Evolutionary conservation across 257 asterid species (phyloP), one percentile per base, ranked within the genome.

Genomic region (Solanum chiquidenum): DNA sequence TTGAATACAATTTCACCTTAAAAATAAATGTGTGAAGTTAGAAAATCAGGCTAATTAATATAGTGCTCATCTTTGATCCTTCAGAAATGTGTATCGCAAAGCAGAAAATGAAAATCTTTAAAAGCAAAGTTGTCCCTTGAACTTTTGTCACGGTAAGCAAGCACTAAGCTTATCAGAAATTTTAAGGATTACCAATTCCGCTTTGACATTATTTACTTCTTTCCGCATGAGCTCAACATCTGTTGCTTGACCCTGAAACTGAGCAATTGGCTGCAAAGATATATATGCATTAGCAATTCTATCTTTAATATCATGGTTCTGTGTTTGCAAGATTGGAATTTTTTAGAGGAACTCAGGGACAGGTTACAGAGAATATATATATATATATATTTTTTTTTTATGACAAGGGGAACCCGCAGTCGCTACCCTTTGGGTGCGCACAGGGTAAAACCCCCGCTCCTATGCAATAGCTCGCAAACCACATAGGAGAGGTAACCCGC

Each of bases 231-330:
- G 90, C 88, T 97, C 98, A 16, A 97, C 95, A 93, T 97, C 99
- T 74, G 98, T 92, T 90, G 98, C 99, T 92, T 96, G 99, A 89
- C 99, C 99, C 88, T 94, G 98, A 90, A 95, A 97, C 90, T 95
- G 91, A 87, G 93, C 94, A 60, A 95, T 94, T 86, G 99, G 99
- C 99, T 97, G 95, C 90, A 87, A 91, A 89, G 74, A 88, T 84
- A 86, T 23, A 38, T 68, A 31, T 42, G 52, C 37, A 42, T 86
- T 69, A 86, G 76, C 72, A 42, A 69, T 86, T 71, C 71, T 64
- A 72, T 60, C 34, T 86, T 31, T 46, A 35, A 86, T 7, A 46
- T 34, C 86, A 20, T 20, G 86, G 12, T 18, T 82, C 0, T 29
- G 69, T 49, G 42, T 18, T 18, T 29, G 44, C 11, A 46, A 46